A percentile compares a stretch with the other conserved stretches of the same genome.
phyloP scores from a whole-genome alignment of 2,329 filamentous ascomycete genomes.

The Phaeosphaeriaceae sp. region DNA sequence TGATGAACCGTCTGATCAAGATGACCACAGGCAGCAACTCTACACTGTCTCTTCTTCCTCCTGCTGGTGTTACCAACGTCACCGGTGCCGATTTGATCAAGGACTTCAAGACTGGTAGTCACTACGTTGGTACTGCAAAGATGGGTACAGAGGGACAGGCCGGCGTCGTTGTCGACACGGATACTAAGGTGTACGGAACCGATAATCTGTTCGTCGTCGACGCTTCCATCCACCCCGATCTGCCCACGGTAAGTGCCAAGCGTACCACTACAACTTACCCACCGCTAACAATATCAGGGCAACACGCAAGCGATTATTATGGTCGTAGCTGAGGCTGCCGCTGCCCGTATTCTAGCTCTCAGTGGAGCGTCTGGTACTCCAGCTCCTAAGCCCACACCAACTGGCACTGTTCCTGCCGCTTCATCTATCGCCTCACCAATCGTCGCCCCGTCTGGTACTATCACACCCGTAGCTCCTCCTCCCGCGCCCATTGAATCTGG shows the following conservation, averaged over 20 bases:
- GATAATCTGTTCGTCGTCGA: constrained; percentile 56
- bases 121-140: constrained; percentile 63
- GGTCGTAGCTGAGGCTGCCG: constrained; percentile 68
- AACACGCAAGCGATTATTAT: constrained; percentile 73
- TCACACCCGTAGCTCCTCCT: constrained; percentile 7
- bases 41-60: constrained; percentile 42
- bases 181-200: constrained; percentile 55
- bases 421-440: not conserved
- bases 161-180: constrained; percentile 48
- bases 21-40: constrained; percentile 40
- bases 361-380: constrained; percentile 25
- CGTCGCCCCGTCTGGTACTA: not conserved
- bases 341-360: constrained; percentile 58
- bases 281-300: not conserved
- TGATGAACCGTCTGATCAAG: constrained; percentile 54
- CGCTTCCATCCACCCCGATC: constrained; percentile 66
- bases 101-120: constrained; percentile 36
- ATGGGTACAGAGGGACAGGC: constrained; percentile 51
- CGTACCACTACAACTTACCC: not conserved
- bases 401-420: constrained; percentile 9
- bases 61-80: constrained; percentile 49
- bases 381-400: constrained; percentile 3
- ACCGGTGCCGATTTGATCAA: constrained; percentile 47
- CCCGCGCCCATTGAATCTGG: not conserved
- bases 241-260: constrained; percentile 60